phyloP scores from a whole-genome alignment of 768 basidiomycete genomes.

The Boletus rubescentipes region DNA sequence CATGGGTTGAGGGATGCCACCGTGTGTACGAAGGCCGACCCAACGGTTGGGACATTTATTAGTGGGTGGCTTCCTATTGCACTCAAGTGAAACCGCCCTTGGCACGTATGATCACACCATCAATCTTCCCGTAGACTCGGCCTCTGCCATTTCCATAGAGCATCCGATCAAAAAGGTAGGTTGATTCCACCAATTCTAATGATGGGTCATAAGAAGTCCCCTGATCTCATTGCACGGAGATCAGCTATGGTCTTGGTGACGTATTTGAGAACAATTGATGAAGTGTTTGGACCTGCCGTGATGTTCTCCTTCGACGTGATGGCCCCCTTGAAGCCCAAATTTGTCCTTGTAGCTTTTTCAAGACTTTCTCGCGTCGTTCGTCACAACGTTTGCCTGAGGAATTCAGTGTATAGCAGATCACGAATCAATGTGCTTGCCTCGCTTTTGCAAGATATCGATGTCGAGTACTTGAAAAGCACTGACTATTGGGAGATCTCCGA shows the following conservation, averaged over 20 bases:
- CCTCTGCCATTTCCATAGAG: slow-evolving; percentile 61
- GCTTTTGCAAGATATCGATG: slow-evolving; percentile 61
- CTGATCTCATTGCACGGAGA: slow-evolving; percentile 45
- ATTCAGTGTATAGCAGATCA: slow-evolving; percentile 2
- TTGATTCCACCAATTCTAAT: slow-evolving; percentile 14
- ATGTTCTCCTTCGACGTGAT: slow-evolving; percentile 76
- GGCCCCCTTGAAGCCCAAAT: too few species aligned
- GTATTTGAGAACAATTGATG: slow-evolving; percentile 75
- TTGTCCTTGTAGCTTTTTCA: slow-evolving; percentile 83
- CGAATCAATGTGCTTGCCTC: slow-evolving; percentile 49
- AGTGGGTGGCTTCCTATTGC: slow-evolving; percentile 87
- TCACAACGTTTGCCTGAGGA: slow-evolving; percentile 74
- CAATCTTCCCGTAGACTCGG: slow-evolving; percentile 58
- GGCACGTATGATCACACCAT: slow-evolving; percentile 70
- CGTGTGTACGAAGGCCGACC: slow-evolving; percentile 79
- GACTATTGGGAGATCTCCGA: slow-evolving; percentile 74
- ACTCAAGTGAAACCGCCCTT: slow-evolving; percentile 95
- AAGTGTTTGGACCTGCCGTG: slow-evolving; percentile 64
- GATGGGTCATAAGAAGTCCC: slow-evolving; percentile 8
- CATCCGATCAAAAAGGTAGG: slow-evolving; percentile 33
- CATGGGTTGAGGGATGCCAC: slow-evolving; percentile 57
- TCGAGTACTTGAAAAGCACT: slow-evolving; percentile 77
- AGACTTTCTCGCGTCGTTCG: slow-evolving; percentile 97
- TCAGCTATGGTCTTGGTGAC: slow-evolving; percentile 83
- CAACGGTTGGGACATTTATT: slow-evolving; percentile 64